Base-by-base conservation (phyloP, 352 stramenopile genomes). In the Plasmopara muralis region DNA sequence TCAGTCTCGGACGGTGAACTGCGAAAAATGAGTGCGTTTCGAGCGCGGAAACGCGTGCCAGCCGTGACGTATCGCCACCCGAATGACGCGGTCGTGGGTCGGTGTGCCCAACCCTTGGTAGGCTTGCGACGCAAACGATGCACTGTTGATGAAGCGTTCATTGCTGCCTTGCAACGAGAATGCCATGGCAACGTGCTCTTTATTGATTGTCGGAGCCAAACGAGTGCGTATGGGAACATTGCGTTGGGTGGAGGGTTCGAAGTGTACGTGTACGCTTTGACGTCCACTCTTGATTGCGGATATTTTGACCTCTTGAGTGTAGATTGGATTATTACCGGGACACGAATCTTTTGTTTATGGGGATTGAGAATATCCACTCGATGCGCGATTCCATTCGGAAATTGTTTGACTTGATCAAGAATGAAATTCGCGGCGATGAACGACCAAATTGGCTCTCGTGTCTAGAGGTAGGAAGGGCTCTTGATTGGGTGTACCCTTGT, bases 81-180 rank as follows among this genome's bases (percentile, higher is more conserved):
- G 5, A 96, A 97, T 62, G 87, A 95, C 39, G 87, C 89, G 1
- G 68, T 92, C n/a, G 86, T 99, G 28, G 97, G 87, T 35, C 73
- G 96, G 28, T 97, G 83, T 46, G 75, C 93, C 12, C 95, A 98
- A 58, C 95, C 95, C 4, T 83, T 98, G 52, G 88, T 98, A 2
- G 96, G 96, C 6, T 62, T 99, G 6, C 77, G 94, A 41, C 85
- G 95, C 10, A 95, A 97, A 68, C 80, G 87, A 2, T 97, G 83
- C 63, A 67, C 73, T 0, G 78, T 85, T 1, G 96, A 99, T 66
- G 94, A 98, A 69, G 71, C 72, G 0, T 90, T 74, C 39, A 82
- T 93, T 54, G 46, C 55, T 9, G 70, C 77, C 3, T 51, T 93
- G 43, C 65, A 68, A 30, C 57, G 65, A 25, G 77, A 93, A 52